These are phyloP conservation scores for Cytospora piceae DNA, from an alignment of 2,329 filamentous ascomycete genomes.

Conservation along the genomic window DNA sequence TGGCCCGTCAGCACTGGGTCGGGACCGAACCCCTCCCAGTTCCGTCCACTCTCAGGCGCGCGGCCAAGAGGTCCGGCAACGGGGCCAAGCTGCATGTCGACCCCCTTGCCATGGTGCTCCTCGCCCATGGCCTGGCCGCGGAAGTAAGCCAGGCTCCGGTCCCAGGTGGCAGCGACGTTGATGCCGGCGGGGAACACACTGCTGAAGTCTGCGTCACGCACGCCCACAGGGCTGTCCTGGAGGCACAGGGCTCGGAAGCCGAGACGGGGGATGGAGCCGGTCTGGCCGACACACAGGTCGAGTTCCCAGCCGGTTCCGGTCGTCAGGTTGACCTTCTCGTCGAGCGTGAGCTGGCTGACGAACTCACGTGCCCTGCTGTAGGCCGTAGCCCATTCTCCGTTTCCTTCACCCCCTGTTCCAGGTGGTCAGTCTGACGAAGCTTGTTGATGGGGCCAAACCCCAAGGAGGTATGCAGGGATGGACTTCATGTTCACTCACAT, in stretches of 20 bases:
- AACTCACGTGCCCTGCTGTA: slow-evolving; percentile 68
- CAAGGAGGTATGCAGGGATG: background rate
- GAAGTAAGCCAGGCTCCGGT: slow-evolving; percentile 65
- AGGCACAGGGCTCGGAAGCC: slow-evolving; percentile 65
- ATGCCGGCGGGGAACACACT: slow-evolving; percentile 74
- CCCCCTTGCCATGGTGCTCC: slow-evolving; percentile 73
- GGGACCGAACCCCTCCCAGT: slow-evolving; percentile 64
- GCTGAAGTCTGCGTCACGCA: slow-evolving; percentile 67
- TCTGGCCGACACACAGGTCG: slow-evolving; percentile 43
- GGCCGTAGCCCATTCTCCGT: slow-evolving; percentile 59
- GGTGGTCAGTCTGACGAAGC: background rate
- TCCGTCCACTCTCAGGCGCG: slow-evolving; percentile 63
- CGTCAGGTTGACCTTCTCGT: slow-evolving; percentile 77
- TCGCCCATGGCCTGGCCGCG: slow-evolving; percentile 72
- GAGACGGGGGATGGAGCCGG: slow-evolving; percentile 55
- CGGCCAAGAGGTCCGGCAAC: slow-evolving; percentile 66
- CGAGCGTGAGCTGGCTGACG: slow-evolving; percentile 67
- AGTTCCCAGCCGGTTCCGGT: slow-evolving; percentile 66
- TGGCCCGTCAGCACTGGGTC: slow-evolving; percentile 71
- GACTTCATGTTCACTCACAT: slow-evolving; percentile 11
- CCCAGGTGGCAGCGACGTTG: slow-evolving; percentile 74
- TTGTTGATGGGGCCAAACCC: background rate
- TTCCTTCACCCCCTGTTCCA: slow-evolving; percentile 14
- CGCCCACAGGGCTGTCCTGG: slow-evolving; percentile 72
- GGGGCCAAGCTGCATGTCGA: slow-evolving; percentile 71